phyloP scores from a whole-genome alignment of 371 early-diverging fungal species.

The Mucor piriformis region DNA sequence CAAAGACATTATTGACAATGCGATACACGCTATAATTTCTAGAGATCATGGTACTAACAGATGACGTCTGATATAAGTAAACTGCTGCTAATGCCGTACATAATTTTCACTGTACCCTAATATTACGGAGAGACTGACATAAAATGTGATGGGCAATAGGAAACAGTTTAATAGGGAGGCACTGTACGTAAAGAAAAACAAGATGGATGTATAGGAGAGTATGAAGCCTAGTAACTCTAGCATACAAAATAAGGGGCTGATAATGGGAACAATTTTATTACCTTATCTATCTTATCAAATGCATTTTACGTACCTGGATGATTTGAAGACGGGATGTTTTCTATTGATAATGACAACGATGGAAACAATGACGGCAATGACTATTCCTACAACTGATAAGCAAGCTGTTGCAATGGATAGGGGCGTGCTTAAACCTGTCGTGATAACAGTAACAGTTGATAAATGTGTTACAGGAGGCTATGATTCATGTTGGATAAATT shows the following conservation, averaged over 20 bases:
- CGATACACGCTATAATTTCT: conserved; percentile 59
- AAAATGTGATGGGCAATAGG: conserved; percentile 45
- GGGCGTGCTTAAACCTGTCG: not conserved
- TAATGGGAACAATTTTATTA: too few species aligned
- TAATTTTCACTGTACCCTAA: conserved; percentile 10
- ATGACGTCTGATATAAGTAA: not conserved
- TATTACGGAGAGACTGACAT: conserved; percentile 52
- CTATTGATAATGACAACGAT: conserved; percentile 32
- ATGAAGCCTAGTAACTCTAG: conserved; percentile 57
- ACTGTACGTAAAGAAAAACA: conserved; percentile 37
- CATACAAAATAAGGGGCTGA: conserved; percentile 60
- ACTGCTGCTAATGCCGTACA: not conserved
- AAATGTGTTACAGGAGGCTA: conserved; percentile 49
- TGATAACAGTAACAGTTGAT: not conserved
- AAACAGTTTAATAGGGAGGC: conserved; percentile 44
- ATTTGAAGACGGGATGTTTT: conserved; percentile 52
- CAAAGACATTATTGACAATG: not conserved
- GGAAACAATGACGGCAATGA: not conserved
- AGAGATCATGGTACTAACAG: conserved; percentile 51
- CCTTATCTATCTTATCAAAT: too few species aligned
- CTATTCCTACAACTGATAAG: not conserved
- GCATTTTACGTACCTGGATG: too few species aligned
- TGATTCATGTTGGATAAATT: not conserved
- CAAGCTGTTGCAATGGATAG: not conserved
- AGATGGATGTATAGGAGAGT: conserved; percentile 49